Conservation (phyloP, 768 basidiomycete genomes). For the Pleurotus djamor region DNA sequence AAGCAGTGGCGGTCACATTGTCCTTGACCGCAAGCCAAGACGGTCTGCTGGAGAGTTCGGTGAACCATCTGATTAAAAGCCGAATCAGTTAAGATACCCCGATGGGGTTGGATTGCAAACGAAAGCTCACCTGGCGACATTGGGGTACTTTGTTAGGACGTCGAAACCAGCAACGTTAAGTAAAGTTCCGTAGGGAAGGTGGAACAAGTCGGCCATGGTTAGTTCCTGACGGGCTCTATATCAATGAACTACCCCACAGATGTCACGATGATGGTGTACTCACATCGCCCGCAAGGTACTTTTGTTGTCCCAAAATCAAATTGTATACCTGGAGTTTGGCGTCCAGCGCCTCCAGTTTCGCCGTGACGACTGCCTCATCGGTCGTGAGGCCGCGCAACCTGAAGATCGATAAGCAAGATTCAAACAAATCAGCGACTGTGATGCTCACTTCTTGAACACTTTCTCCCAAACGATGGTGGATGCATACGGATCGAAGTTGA, state of each 20-base stretch:
- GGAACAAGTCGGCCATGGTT: slow-evolving; percentile 43
- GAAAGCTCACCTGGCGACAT: slow-evolving; percentile 22
- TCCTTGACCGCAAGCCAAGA: slow-evolving; percentile 48
- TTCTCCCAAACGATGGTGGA: slow-evolving; percentile 41
- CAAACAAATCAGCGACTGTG: background rate
- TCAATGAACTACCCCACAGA: background rate
- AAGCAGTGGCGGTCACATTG: slow-evolving; percentile 19
- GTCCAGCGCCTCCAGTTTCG: slow-evolving; percentile 24
- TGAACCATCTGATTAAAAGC: slow-evolving; percentile 42
- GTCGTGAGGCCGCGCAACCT: background rate
- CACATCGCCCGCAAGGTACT: slow-evolving; percentile 58
- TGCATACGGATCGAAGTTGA: slow-evolving; percentile 46
- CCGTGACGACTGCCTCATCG: slow-evolving; percentile 22
- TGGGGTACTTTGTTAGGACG: slow-evolving; percentile 34
- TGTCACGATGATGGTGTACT: slow-evolving; percentile 11
- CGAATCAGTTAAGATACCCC: no score
- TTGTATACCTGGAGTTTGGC: slow-evolving; percentile 51
- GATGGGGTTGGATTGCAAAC: no score
- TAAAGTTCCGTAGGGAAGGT: slow-evolving; percentile 34
- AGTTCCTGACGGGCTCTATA: slow-evolving; percentile 23
- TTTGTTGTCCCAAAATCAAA: slow-evolving; percentile 46
- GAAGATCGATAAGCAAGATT: slow-evolving; percentile 5
- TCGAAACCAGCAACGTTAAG: slow-evolving; percentile 20
- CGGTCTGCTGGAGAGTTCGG: slow-evolving; percentile 40
- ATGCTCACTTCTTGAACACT: slow-evolving; percentile 46